Base-by-base conservation (phyloP, 768 basidiomycete species). In the Russula brevipes region DNA sequence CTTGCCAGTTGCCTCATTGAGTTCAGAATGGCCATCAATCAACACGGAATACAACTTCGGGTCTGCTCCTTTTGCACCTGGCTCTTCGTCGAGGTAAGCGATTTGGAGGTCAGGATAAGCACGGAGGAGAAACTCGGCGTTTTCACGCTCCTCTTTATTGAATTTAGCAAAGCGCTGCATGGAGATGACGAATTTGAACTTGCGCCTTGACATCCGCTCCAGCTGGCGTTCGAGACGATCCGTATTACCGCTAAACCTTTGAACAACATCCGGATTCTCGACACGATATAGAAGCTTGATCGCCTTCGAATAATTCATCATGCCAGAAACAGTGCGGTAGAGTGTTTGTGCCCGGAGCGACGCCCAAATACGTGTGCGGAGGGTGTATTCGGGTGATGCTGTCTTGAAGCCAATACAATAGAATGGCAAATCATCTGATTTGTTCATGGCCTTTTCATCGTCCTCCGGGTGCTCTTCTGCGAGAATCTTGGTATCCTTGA, bases 291-390 rank as follows among this genome's bases (percentile, higher is more conserved):
- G 83, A 42, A 99, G 83, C 76, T 99, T 99, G 86, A 99, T 96
- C 31, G 97, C 97, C 78, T 99, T 99, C 71, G 94, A 90, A 77
- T 99, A 99, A 79, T 99, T 98, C 97, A 99, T 98, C 93, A 99
- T 98, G 65, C 97, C 97, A 5, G 97, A 98, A 19, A 98, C 94
- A 11, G 97, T 99, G 66, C 97, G 88, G 76, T 99, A 99, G 38
- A 99, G 84, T 0, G 97, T 99, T 77, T 99, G 97, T 5, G 95
- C 95, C 58, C 97, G 92, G 33, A 99, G 82, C 2, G 95, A 98
- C 2, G 97, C 96, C 97, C 97, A 98, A 69, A 99, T 99, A 75
- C 97, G 92, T 0, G 96, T 98, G 66, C 97, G 93, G 51, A 99
- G 85, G 38, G 97, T 99, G 75, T 97, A 98, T 73, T 99, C 97